Conservation (phyloP, 352 stramenopile species). For the Globisporangium parvum region DNA sequence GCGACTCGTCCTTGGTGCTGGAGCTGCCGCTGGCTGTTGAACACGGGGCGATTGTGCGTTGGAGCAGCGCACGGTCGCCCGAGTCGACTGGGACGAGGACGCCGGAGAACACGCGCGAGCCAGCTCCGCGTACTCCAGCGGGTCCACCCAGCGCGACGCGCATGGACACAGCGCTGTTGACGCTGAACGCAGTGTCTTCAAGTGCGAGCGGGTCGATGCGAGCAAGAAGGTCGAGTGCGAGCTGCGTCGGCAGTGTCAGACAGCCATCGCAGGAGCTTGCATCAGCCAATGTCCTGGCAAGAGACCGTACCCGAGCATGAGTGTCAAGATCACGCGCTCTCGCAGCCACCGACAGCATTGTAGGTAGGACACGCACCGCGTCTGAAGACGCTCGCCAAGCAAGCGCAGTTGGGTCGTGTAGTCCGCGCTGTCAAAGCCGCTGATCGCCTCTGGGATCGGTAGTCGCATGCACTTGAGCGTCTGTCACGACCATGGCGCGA, state of each 20-base stretch:
- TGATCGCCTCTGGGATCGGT: constrained; percentile 8
- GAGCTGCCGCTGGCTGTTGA: neutral
- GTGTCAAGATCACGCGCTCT: neutral
- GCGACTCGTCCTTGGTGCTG: neutral
- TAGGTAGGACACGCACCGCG: constrained; percentile 2
- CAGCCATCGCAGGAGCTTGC: neutral
- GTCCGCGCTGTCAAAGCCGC: neutral
- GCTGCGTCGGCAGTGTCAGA: constrained; percentile 8
- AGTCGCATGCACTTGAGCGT: constrained; percentile 10
- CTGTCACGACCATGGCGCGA: neutral
- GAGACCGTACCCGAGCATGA: neutral
- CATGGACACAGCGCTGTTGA: neutral
- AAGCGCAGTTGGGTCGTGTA: neutral
- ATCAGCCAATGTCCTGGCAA: neutral
- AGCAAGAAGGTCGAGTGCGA: constrained; percentile 11
- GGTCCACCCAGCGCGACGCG: constrained; percentile 5
- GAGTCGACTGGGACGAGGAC: neutral
- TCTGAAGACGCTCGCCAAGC: constrained; percentile 10
- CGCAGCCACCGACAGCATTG: neutral
- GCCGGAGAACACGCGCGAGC: constrained; percentile 7
- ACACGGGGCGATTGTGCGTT: neutral
- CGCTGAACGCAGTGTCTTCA: neutral
- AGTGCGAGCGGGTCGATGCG: neutral
- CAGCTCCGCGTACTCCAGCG: neutral
- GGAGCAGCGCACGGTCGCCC: neutral